Evolutionary conservation across 495 filamentous ascomycete species (phyloP), one percentile per base, ranked within the genome.

Genomic region (Aspergillus sclerotiicarbonarius): DNA sequence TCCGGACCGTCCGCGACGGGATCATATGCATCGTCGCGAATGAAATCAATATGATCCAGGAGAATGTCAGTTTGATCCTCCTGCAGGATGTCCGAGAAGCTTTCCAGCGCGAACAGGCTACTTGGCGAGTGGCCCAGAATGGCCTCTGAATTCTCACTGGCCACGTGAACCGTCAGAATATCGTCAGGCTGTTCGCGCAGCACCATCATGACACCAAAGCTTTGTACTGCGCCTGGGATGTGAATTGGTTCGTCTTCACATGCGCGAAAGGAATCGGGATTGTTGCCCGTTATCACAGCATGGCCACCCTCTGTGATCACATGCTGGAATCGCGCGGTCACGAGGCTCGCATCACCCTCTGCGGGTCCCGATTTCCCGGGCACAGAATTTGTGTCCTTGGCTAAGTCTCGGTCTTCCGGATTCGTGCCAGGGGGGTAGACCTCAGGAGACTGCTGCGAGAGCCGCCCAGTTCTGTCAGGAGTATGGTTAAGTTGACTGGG

Each of bases 241-340:
- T 91, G 91, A 41, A 96, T 96, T 0, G 93, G 91, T 62, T 96
- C 93, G 69, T 98, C 93, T 70, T 98, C 93, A 69, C 91, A 96
- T n/a, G 80, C 56, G 62, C 92, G 89, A 41, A 93, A 74, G 2
- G 72, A 81, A 15, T 84, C 80, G 3, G 87, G 84, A 53, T 87
- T 82, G 53, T 89, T 78, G 10, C 92, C 92, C 6, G 90, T 93
- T 49, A 96, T 87, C 18, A 98, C 83, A 6, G 87, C 88, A 74
- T 98, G 92, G 0, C 92, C 92, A 47, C 82, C 87, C 7, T 90
- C 84, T 0, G 89, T 92, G 45, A 88, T 68, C 20, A 90, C 77
- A 70, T 98, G 91, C 65, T 86, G 87, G 71, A 95, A 96, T 4
- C 91, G 85, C 13, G 82, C 70, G 2, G 92, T 91, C 8, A 90